These are phyloP conservation scores for Triglochin maritima DNA, from an alignment of 106 monocot genomes.

Conservation along the genomic window DNA sequence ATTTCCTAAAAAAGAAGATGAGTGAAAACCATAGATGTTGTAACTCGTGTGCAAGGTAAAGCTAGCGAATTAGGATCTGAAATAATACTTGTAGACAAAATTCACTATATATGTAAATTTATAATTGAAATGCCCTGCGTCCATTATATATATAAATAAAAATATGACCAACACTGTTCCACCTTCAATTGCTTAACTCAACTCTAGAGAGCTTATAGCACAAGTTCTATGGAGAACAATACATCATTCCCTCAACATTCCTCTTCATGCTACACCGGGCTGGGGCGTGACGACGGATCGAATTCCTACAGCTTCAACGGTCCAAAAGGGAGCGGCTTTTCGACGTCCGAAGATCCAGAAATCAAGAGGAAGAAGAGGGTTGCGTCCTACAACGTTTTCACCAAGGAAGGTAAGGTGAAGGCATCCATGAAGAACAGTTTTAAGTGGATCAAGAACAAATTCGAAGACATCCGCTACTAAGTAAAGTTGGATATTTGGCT, in stretches of 20 bases:
- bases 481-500: too few species aligned
- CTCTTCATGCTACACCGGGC: constrained; percentile 20
- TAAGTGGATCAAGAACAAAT: constrained; percentile 76
- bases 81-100: too few species aligned
- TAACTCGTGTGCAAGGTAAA: too few species aligned
- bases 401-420: constrained; percentile 47
- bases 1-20: too few species aligned
- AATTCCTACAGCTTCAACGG: constrained; percentile 70
- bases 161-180: too few species aligned
- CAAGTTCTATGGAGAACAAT: constrained; percentile 46
- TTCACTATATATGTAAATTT: too few species aligned
- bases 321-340: constrained; percentile 18
- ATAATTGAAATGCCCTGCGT: too few species aligned
- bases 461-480: constrained; percentile 29
- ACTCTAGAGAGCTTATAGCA: neutral
- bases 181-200: neutral
- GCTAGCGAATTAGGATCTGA: too few species aligned
- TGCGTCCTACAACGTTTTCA: constrained; percentile 46
- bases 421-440: constrained; percentile 34
- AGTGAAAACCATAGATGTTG: too few species aligned
- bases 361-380: constrained; percentile 46
- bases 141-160: too few species aligned
- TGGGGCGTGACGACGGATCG: constrained; percentile 20
- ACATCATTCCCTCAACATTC: constrained; percentile 23
- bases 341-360: constrained; percentile 33